Percentiles rank a stretch among this genome's conserved stretches.
Conservation (phyloP, 1,284 basidiomycete species). For the Leccinum angustisporum region DNA sequence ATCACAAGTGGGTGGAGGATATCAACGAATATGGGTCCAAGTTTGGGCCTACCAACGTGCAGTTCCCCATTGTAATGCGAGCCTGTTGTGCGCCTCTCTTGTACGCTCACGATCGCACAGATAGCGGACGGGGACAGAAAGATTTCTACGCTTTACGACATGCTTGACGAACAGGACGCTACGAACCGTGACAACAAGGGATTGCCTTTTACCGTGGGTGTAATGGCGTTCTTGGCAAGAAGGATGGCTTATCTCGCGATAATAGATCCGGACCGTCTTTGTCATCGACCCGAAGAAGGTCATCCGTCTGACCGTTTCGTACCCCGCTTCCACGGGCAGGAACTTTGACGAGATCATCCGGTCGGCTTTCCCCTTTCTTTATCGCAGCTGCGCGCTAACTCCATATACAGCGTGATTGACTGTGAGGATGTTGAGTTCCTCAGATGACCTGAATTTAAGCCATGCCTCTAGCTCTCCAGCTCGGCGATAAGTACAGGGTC, state of each 20-base stretch:
- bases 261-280: slow-evolving; percentile 91
- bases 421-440: slow-evolving; percentile 38
- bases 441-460: slow-evolving; percentile 4
- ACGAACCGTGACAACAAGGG: slow-evolving; percentile 95
- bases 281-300: slow-evolving; percentile 91
- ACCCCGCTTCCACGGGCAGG: slow-evolving; percentile 85
- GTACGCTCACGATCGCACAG: slow-evolving; percentile 37
- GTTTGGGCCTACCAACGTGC: slow-evolving; percentile 67
- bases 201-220: slow-evolving; percentile 68
- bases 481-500: slow-evolving; percentile 87
- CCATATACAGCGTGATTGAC: slow-evolving; percentile 56
- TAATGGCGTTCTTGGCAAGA: slow-evolving; percentile 4
- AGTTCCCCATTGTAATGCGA: slow-evolving; percentile 84
- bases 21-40: slow-evolving; percentile 80
- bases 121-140: slow-evolving; percentile 91
- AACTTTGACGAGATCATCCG: slow-evolving; percentile 90
- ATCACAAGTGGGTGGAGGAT: slow-evolving; percentile 90
- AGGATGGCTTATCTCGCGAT: slow-evolving; percentile 7
- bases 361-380: slow-evolving; percentile 37
- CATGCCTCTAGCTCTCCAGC: slow-evolving; percentile 67
- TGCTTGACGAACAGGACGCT: slow-evolving; percentile 94
- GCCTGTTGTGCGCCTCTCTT: slow-evolving; percentile 11
- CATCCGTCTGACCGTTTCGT: slow-evolving; percentile 87
- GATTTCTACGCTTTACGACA: slow-evolving; percentile 86
- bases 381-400: slow-evolving; percentile 10